These are phyloP conservation scores for Lentinula edodes DNA, from an alignment of 768 basidiomycete genomes.

Conservation along the genomic window DNA sequence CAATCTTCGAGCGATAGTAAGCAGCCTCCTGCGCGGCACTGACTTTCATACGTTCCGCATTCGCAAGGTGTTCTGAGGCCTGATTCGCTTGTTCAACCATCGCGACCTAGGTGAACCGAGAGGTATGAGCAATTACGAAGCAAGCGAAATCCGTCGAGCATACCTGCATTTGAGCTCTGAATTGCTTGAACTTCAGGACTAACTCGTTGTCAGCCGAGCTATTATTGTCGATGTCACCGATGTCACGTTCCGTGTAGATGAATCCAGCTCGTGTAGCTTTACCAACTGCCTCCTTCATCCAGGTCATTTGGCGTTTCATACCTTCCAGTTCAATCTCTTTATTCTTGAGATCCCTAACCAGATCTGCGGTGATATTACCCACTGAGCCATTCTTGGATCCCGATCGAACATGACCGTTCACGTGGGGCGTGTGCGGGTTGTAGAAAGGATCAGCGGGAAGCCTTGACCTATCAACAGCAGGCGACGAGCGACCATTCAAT, in stretches of 20 bases:
- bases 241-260: constrained; percentile 50
- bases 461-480: constrained; percentile 42
- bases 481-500: constrained; percentile 54
- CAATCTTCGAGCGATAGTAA: constrained; percentile 92
- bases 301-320: constrained; percentile 70
- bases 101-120: constrained; percentile 43
- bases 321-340: constrained; percentile 80
- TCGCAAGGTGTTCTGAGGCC: constrained; percentile 71
- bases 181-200: constrained; percentile 80
- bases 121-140: constrained; percentile 9
- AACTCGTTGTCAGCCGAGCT: constrained; percentile 60
- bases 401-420: constrained; percentile 44
- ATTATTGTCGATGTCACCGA: constrained; percentile 33
- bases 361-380: constrained; percentile 67
- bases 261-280: constrained; percentile 79
- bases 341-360: constrained; percentile 72
- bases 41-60: constrained; percentile 70
- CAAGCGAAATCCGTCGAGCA: constrained; percentile 15
- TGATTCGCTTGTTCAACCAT: constrained; percentile 71
- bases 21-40: constrained; percentile 91
- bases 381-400: constrained; percentile 50
- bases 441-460: constrained; percentile 57
- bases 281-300: constrained; percentile 79
- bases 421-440: constrained; percentile 25
- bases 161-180: constrained; percentile 84